Base-by-base conservation (phyloP, 306 rosid species). In the Lathyrus aphaca region DNA sequence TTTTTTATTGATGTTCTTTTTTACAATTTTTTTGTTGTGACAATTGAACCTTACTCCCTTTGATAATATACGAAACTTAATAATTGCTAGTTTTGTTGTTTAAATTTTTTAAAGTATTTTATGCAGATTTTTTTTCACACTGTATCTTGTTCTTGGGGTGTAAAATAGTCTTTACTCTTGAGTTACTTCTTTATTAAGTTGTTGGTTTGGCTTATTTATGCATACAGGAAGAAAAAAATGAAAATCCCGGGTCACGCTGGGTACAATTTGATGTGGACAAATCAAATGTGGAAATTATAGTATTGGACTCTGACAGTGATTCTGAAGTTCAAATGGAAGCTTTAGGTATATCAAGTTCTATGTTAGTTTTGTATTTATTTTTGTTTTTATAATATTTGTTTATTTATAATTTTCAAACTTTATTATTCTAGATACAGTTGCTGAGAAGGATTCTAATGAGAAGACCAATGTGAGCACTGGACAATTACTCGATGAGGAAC, bases 181-280 rank as follows among this genome's bases (percentile, higher is more conserved):
- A 19, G 1, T 21, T 27, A 13, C 29, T 57, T 8, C 15, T 57
- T 57, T 27, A 57, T 0, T 29, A 4, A 35, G 14, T 60, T 32
- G 9, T 35, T 60, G 7, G 27, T 4, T 45, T 46, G 66, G 43
- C 15, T 39, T 38, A 8, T 23, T 15, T 57, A 53, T 45, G 68
- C 43, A 19, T 8, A 32, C 30, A 63, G 75, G 72, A 18, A 30
- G 64, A 69, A 8, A 60, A 69, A 16, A 63, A 53, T 19, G 30
- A 21, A 12, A 21, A 53, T 11, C 32, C 8, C 0, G 32, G 12
- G 59, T 21, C 59, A 53, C 1, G 15, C 32, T 7, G 1, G 8
- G 21, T 19, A 53, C 32, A 0, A 53, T 21, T 1, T 1, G 35
- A 10, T 21, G 18, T 4, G 16, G 45, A 64, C 8, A 30, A 18